phyloP scores from a whole-genome alignment of 495 filamentous ascomycete genomes.

The Penicillium robsamsonii region DNA sequence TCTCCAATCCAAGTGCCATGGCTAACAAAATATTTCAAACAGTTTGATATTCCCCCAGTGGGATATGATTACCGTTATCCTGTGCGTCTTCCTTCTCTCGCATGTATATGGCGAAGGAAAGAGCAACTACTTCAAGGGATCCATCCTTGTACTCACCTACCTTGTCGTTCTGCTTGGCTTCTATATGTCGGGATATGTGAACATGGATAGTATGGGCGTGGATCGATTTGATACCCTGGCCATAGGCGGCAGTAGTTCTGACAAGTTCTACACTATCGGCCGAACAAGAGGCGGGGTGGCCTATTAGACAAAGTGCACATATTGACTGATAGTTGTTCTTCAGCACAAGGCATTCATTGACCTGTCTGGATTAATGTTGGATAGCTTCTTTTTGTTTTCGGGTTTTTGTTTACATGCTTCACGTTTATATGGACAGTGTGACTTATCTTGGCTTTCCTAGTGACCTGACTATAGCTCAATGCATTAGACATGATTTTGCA shows the following conservation, averaged over 20 bases:
- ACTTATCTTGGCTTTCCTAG: neutral
- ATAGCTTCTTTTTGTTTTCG: constrained; percentile 2
- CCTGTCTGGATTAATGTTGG: constrained; percentile 2
- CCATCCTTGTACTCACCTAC: constrained; percentile 90
- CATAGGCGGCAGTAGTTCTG: constrained; percentile 33
- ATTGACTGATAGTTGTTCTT: neutral
- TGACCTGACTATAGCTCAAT: constrained; percentile 2
- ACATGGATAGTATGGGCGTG: constrained; percentile 56
- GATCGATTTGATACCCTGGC: constrained; percentile 71
- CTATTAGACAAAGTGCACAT: constrained; percentile 21
- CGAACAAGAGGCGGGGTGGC: constrained; percentile 32
- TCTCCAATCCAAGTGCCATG: neutral
- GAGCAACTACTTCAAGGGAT: constrained; percentile 70
- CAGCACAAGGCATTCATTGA: neutral
- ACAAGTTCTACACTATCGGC: constrained; percentile 45
- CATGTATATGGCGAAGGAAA: constrained; percentile 99
- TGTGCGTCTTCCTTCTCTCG: constrained; percentile 94
- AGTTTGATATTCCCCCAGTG: constrained; percentile 96
- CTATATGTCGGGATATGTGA: constrained; percentile 77
- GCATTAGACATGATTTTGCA: constrained; percentile 2
- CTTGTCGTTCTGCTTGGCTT: constrained; percentile 90
- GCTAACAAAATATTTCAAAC: constrained; percentile 13
- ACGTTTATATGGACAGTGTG: constrained; percentile 2
- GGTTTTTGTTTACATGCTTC: neutral
- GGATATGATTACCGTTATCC: constrained; percentile 97